Evolutionary conservation across 192 early-diverging fungal species (phyloP).

Genomic region (Backusella luteola): DNA sequence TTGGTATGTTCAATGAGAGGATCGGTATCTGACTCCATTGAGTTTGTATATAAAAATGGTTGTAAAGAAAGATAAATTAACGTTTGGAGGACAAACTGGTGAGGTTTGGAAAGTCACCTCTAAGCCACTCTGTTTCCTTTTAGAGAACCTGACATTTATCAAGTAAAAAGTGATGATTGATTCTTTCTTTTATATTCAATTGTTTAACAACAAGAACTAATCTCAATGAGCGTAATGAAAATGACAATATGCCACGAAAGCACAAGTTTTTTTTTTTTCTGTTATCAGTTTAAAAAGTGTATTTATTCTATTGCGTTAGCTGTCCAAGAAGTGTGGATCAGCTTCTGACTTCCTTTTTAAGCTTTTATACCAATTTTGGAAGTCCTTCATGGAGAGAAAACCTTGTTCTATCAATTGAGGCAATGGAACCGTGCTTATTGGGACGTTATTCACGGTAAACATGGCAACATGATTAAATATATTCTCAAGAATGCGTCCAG

Average conservation of each 20-base stretch:
- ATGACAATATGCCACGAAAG: neutral
- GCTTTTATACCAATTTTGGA: conserved; percentile 80
- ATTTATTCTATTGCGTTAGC: neutral
- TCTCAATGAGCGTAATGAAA: neutral
- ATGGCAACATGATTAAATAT: conserved; percentile 77
- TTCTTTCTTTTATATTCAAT: no score
- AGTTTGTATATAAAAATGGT: neutral
- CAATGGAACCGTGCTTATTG: conserved; percentile 49
- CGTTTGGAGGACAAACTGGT: neutral
- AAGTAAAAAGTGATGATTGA: neutral
- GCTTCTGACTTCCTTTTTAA: conserved; percentile 71
- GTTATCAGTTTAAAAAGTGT: no score
- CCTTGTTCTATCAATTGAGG: conserved; percentile 45
- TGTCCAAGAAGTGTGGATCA: conserved; percentile 56
- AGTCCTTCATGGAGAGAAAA: conserved; percentile 62
- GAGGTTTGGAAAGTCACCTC: neutral
- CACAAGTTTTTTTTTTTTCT: neutral
- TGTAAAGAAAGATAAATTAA: neutral
- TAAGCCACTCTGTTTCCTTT: neutral
- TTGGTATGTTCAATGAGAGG: neutral
- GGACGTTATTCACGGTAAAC: conserved; percentile 54
- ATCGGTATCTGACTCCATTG: neutral
- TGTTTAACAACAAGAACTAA: no score
- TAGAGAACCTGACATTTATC: neutral
- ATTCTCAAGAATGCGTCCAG: conserved; percentile 60